phyloP scores from a whole-genome alignment of 345 rosid genomes.

The Eucalyptus rudis region DNA sequence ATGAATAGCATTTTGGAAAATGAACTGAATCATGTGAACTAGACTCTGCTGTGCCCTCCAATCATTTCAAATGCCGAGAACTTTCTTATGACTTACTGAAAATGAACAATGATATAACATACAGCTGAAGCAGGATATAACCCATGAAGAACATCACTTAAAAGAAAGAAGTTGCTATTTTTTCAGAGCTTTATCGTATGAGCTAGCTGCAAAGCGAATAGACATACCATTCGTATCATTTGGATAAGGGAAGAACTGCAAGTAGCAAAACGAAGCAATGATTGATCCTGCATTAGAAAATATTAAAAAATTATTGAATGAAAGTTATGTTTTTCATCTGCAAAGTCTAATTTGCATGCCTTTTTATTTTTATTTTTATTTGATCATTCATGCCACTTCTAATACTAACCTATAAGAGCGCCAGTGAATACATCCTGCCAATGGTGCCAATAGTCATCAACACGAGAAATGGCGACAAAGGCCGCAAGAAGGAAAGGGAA shows the following conservation, averaged over 20 bases:
- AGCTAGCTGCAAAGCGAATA: background rate
- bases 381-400: background rate
- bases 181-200: background rate
- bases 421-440: conserved; percentile 67
- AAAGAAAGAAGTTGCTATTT: background rate
- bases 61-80: background rate
- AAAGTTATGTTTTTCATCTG: background rate
- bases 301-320: background rate
- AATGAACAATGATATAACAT: background rate
- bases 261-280: conserved; percentile 34
- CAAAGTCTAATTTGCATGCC: background rate
- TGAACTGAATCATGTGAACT: background rate
- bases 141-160: background rate
- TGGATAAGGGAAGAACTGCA: conserved; percentile 49
- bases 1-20: background rate
- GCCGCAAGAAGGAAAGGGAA: conserved; percentile 38
- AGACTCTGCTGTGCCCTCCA: background rate
- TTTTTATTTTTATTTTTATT: background rate
- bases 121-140: background rate
- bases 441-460: conserved; percentile 67
- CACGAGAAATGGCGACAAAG: conserved; percentile 44
- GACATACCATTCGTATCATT: conserved; percentile 20
- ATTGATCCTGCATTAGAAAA: conserved; percentile 5
- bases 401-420: conserved; percentile 32
- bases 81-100: background rate